Percentiles rank a stretch among this genome's conserved stretches.
phyloP scores from a whole-genome alignment of 345 rosid genomes.

The Cochlearia excelsa region DNA sequence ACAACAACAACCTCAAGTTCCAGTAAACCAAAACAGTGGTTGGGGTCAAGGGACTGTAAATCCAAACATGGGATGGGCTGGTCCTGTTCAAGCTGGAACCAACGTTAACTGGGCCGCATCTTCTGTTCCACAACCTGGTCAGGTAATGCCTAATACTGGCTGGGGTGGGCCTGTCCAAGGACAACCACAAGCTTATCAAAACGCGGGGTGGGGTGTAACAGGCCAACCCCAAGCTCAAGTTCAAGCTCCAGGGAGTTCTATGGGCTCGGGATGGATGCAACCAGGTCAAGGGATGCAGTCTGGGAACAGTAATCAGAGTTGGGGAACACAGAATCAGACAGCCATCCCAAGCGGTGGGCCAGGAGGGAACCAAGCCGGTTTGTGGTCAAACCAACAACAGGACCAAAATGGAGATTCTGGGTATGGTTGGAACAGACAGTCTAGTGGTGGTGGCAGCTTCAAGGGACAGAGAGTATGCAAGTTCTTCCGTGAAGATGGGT shows the following conservation, averaged over 20 bases:
- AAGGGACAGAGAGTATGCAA: slow-evolving; percentile 55
- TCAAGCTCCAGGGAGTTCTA: slow-evolving; percentile 34
- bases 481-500: slow-evolving; percentile 51
- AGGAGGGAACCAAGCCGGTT: slow-evolving; percentile 42
- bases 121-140: slow-evolving; percentile 46
- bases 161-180: slow-evolving; percentile 55
- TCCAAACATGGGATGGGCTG: slow-evolving; percentile 63
- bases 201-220: slow-evolving; percentile 57
- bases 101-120: slow-evolving; percentile 49
- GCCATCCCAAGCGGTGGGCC: slow-evolving; percentile 46
- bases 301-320: slow-evolving; percentile 41
- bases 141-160: slow-evolving; percentile 46
- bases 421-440: slow-evolving; percentile 45
- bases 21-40: slow-evolving; percentile 47
- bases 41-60: slow-evolving; percentile 60
- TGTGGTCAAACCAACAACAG: slow-evolving; percentile 54
- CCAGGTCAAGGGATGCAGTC: slow-evolving; percentile 48
- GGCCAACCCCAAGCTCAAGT: slow-evolving; percentile 35
- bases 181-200: slow-evolving; percentile 50
- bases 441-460: slow-evolving; percentile 35
- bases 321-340: slow-evolving; percentile 41
- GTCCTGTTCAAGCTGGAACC: slow-evolving; percentile 48
- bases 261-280: slow-evolving; percentile 49
- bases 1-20: slow-evolving; percentile 42
- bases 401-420: slow-evolving; percentile 59